Conservation (phyloP, 306 rosid genomes). For the Fragaria iinumae region DNA sequence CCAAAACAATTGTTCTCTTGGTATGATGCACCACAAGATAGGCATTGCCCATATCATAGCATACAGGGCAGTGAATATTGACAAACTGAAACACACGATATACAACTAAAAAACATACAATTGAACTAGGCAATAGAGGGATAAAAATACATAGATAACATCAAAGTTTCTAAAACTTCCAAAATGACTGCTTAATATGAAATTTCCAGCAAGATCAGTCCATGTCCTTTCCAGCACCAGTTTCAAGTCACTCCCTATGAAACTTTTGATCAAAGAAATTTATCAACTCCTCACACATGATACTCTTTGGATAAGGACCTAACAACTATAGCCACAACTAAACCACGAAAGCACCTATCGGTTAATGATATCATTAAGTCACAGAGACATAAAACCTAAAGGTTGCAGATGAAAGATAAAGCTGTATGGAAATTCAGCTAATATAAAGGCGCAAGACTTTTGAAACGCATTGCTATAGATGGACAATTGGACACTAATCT, state of each 20-base stretch:
- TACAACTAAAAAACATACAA: background rate
- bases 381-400: background rate
- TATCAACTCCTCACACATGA: background rate
- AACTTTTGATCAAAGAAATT: background rate
- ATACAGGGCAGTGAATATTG: background rate
- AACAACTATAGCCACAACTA: too few species aligned
- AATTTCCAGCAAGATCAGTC: background rate
- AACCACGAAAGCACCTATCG: background rate
- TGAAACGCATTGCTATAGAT: background rate
- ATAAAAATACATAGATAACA: background rate
- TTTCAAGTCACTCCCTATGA: background rate
- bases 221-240: background rate
- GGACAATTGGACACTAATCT: background rate
- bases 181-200: background rate
- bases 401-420: background rate
- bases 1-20: background rate
- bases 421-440: background rate
- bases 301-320: background rate
- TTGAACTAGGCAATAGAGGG: background rate
- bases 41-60: background rate
- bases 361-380: background rate
- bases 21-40: background rate
- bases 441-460: background rate
- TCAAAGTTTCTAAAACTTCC: background rate
- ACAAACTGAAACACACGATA: background rate